Percentiles rank a stretch among this genome's conserved stretches.
Evolutionary conservation across 108 stramenopile species (phyloP).

Genomic region (Nitzschia sp.): DNA sequence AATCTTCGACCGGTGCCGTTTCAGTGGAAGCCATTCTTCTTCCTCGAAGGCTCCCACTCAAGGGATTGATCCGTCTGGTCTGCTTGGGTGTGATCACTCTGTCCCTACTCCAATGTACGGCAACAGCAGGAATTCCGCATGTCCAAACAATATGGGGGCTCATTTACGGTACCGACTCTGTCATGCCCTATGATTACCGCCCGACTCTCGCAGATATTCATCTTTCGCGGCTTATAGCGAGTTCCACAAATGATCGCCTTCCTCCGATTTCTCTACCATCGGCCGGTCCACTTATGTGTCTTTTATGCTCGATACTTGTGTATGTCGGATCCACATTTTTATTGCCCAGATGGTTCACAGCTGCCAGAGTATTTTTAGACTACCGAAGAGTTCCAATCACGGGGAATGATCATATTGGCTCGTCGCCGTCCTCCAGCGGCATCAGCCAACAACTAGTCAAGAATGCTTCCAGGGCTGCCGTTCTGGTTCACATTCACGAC

Average conservation of each 20-base stretch:
- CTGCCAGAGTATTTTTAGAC: slow-evolving; percentile 32
- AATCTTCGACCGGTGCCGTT: background rate
- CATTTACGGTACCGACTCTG: slow-evolving; percentile 21
- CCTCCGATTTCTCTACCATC: slow-evolving; percentile 55
- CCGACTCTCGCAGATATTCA: slow-evolving; percentile 32
- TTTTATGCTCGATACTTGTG: slow-evolving; percentile 30
- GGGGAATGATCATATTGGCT: background rate
- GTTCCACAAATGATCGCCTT: slow-evolving; percentile 23
- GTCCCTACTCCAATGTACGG: slow-evolving; percentile 35
- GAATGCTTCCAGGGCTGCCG: background rate
- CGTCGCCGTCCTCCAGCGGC: background rate
- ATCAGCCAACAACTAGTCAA: background rate
- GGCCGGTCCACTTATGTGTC: slow-evolving; percentile 41
- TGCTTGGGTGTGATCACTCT: slow-evolving; percentile 21
- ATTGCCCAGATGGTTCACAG: slow-evolving; percentile 56
- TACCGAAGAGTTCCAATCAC: slow-evolving; percentile 12
- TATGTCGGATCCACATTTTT: slow-evolving; percentile 44
- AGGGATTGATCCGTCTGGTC: slow-evolving; percentile 18
- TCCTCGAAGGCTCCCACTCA: slow-evolving; percentile 29
- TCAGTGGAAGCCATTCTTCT: slow-evolving; percentile 43
- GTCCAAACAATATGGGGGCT: slow-evolving; percentile 43
- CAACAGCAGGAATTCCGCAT: slow-evolving; percentile 50
- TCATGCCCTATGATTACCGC: slow-evolving; percentile 4
- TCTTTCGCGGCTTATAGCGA: slow-evolving; percentile 41
- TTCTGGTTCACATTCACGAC: slow-evolving; percentile 8